Base-by-base conservation (phyloP, 441 rosid species). In the Populus hybrid region DNA sequence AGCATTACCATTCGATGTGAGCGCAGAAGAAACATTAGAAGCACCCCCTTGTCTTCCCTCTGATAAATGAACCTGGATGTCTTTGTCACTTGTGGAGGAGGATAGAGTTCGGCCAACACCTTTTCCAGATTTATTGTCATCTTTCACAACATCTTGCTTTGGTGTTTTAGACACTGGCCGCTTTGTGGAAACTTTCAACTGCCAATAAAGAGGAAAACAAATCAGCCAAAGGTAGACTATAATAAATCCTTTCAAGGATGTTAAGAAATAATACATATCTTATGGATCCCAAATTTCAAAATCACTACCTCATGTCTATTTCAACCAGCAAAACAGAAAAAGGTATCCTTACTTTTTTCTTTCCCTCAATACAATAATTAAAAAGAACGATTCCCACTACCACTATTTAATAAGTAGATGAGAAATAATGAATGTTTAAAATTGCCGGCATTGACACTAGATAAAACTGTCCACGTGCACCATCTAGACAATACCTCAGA, bases 61-160 rank as follows among this genome's bases (percentile, higher is more conserved):
- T 24, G 83, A 81, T 80, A 85, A 59, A 82, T 88, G 90, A 82
- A 83, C 85, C 57, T 86, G 82, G 69, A 82, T 72, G 72, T 91
- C 98, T 84, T 89, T 95, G 72, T 93, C 99, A 74, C 74, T 36
- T 18, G 65, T 66, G 65, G 85, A 77, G 66, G 86, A 74, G 67
- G 82, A 78, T 73, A 91, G 86, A 76, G 82, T 82, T 84, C 90
- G 91, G 79, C 90, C 90, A 78, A 76, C 86, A 75, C 87, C 84
- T 89, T 93, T 94, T 71, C 86, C 90, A 70, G 88, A 83, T 84
- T 88, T 97, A 57, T 79, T 83, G 68, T 97, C 98, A 82, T 94
- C 99, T 82, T 89, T 91, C 66, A 76, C 84, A 79, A 67, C 74
- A 78, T 93, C 96, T 81, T 86, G 98, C 79, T 90, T 94, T 30